Evolutionary conservation across 192 early-diverging fungal species (phyloP).

Genomic region (Coemansia sp.): DNA sequence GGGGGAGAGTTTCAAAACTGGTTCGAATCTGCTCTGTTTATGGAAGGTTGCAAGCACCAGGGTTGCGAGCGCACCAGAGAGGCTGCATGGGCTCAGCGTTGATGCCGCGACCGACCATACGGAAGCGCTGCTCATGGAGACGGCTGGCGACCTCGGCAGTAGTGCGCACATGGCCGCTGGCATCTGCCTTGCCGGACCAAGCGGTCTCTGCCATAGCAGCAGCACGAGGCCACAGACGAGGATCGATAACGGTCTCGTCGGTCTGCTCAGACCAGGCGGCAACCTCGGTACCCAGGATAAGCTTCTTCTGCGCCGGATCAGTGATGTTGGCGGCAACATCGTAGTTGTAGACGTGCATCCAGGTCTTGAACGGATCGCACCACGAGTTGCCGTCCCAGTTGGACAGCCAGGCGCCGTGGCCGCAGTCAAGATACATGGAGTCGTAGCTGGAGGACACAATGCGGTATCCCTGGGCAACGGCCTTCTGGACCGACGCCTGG

Average conservation of each 20-base stretch:
- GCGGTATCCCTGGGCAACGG: slow-evolving; percentile 59
- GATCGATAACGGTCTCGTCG: slow-evolving; percentile 58
- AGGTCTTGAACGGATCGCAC: slow-evolving; percentile 72
- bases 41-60: slow-evolving; percentile 51
- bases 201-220: slow-evolving; percentile 64
- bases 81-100: slow-evolving; percentile 70
- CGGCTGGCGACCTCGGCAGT: slow-evolving; percentile 61
- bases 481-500: slow-evolving; percentile 52
- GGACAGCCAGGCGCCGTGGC: slow-evolving; percentile 69
- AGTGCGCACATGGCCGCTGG: slow-evolving; percentile 52
- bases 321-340: slow-evolving; percentile 60
- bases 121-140: slow-evolving; percentile 69
- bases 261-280: slow-evolving; percentile 70
- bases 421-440: slow-evolving; percentile 72
- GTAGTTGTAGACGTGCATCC: slow-evolving; percentile 69
- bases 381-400: slow-evolving; percentile 67
- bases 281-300: slow-evolving; percentile 65
- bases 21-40: not conserved
- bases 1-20: not conserved
- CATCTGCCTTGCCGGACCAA: slow-evolving; percentile 66
- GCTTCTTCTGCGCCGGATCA: slow-evolving; percentile 49
- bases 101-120: slow-evolving; percentile 66
- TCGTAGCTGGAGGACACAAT: slow-evolving; percentile 58
- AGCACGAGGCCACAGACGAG: slow-evolving; percentile 67
- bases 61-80: slow-evolving; percentile 67